Percentiles rank a stretch among this genome's conserved stretches.
Evolutionary conservation across 805 yeast genomes (phyloP).

Genomic region (Nakazawaea anatomiae): DNA sequence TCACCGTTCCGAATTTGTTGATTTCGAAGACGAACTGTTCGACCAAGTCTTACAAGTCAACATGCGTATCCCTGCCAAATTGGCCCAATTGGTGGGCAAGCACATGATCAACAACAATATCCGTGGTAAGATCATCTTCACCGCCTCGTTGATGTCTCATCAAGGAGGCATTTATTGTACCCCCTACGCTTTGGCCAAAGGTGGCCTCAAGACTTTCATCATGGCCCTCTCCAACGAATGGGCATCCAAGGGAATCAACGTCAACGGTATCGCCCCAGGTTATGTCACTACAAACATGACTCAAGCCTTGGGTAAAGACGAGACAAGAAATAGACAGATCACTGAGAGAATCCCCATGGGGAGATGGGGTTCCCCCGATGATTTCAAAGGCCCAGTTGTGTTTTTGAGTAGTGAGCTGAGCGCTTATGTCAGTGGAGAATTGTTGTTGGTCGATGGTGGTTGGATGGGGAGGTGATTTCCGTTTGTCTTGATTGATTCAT

Average conservation of each 20-base stretch:
- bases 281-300: conserved; percentile 43
- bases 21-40: conserved; percentile 32
- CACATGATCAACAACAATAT: conserved; percentile 26
- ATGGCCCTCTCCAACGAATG: conserved; percentile 38
- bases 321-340: conserved; percentile 21
- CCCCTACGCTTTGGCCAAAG: conserved; percentile 38
- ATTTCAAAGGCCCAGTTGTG: conserved; percentile 37
- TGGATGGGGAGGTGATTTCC: conserved; percentile 29
- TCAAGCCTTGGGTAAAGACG: conserved; percentile 20
- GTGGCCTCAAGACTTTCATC: conserved; percentile 30
- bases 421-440: conserved; percentile 46
- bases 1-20: conserved; percentile 25
- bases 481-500: too few relatives aligned
- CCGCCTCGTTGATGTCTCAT: conserved; percentile 35
- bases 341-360: conserved; percentile 35
- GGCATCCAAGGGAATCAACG: conserved; percentile 36
- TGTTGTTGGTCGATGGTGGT: conserved; percentile 51
- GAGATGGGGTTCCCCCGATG: conserved; percentile 44
- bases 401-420: conserved; percentile 46
- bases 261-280: conserved; percentile 47
- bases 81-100: conserved; percentile 31
- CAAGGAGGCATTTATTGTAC: conserved; percentile 32
- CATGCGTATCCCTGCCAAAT: conserved; percentile 28
- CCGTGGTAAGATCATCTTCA: conserved; percentile 35
- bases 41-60: conserved; percentile 35